phyloP scores from a whole-genome alignment of 495 filamentous ascomycete species.

The Mycothermus thermophilus region DNA sequence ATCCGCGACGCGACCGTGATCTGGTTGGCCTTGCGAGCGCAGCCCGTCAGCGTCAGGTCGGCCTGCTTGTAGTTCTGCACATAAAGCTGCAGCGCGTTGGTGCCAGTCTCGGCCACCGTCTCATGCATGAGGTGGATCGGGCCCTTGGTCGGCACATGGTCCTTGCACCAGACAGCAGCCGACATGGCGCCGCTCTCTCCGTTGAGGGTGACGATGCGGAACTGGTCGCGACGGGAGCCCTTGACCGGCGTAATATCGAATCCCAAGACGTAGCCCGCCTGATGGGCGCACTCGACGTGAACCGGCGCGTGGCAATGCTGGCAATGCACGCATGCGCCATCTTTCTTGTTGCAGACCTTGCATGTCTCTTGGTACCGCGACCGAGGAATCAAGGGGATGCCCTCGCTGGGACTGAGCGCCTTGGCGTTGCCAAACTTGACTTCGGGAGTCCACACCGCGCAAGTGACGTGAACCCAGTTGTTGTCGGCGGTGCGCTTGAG shows the following conservation, averaged over 20 bases:
- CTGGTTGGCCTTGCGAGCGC: conserved; percentile 67
- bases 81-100: conserved; percentile 73
- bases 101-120: conserved; percentile 42
- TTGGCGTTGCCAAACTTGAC: conserved; percentile 78
- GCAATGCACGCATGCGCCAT: conserved; percentile 71
- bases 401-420: conserved; percentile 70
- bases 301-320: conserved; percentile 68
- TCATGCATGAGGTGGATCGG: conserved; percentile 68
- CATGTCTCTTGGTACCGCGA: conserved; percentile 56
- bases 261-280: conserved; percentile 66
- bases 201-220: conserved; percentile 59
- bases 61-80: conserved; percentile 86
- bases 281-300: conserved; percentile 81
- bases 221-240: conserved; percentile 62
- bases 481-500: conserved; percentile 86
- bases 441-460: conserved; percentile 81
- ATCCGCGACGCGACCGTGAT: conserved; percentile 29
- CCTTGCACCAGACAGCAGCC: conserved; percentile 79
- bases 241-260: conserved; percentile 89
- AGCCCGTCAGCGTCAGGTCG: conserved; percentile 77
- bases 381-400: conserved; percentile 62
- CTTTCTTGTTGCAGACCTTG: conserved; percentile 63
- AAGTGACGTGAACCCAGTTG: conserved; percentile 96
- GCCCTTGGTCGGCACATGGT: conserved; percentile 56
- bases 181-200: conserved; percentile 63